phyloP scores from a whole-genome alignment of 805 yeast genomes.

The Wickerhamomyces sydowiorum region DNA sequence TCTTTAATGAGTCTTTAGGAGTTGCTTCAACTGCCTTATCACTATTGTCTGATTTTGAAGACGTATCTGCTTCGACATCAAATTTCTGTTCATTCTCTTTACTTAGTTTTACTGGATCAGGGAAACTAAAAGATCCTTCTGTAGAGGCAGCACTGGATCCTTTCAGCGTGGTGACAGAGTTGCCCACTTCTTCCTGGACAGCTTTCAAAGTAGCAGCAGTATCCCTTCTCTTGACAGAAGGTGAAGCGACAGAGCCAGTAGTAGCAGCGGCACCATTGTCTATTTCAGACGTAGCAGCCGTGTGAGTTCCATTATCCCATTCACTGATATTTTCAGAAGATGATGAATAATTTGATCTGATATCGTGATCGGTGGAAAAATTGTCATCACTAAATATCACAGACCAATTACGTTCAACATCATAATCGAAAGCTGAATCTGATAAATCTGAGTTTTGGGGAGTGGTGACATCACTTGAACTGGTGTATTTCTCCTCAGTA shows the following conservation, averaged over 20 bases:
- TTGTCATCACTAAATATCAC: conserved; percentile 24
- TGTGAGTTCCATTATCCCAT: neutral
- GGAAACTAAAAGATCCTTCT: conserved; percentile 6
- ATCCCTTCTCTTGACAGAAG: neutral
- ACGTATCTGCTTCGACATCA: neutral
- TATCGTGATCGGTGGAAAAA: conserved; percentile 21
- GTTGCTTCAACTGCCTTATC: no score
- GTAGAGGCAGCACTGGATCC: neutral
- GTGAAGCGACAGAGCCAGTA: neutral
- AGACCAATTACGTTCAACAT: conserved; percentile 22
- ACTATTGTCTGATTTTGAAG: no score
- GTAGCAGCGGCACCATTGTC: conserved; percentile 1
- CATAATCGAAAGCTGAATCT: conserved; percentile 14
- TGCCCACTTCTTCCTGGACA: neutral
- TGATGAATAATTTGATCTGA: conserved; percentile 18
- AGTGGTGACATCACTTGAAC: conserved; percentile 2
- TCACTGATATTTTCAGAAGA: conserved; percentile 7
- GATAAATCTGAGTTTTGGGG: conserved; percentile 2
- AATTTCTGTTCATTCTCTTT: neutral
- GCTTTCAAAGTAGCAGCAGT: neutral
- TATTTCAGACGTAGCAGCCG: conserved; percentile 10
- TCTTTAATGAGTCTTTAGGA: no score
- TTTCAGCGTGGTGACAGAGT: conserved; percentile 11
- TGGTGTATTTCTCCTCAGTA: no score
- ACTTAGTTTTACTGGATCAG: conserved; percentile 6